Base-by-base conservation (phyloP, 1,139 yeast species). In the Sugiyamaella japonica region DNA sequence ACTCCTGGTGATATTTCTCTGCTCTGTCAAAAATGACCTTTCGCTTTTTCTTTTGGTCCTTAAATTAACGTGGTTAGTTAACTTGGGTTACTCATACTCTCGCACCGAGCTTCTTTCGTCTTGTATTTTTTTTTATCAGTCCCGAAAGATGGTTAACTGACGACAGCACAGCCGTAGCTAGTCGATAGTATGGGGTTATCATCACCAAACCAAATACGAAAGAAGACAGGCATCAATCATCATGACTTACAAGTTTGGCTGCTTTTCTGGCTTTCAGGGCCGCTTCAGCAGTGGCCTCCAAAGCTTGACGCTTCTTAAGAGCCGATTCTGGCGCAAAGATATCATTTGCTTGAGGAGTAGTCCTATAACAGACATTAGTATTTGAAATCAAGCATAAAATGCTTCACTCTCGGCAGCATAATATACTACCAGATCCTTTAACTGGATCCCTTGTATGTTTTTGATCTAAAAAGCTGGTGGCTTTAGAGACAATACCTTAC, bases 91-190 rank as follows among this genome's bases (percentile, higher is more conserved):
- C n/a, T 4, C 3, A 32, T 12, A 7, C 39, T 13, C 43, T 56
- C 60, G 58, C 49, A 64, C 68, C 68, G 9, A 29, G 9, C 62
- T 44, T 13, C 29, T 44, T 38, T 39, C 42, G 36, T 56, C 53
- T 50, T 59, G 34, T 37, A 23, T 39, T n/a, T n/a, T n/a, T n/a
- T n/a, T n/a, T 15, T 45, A 39, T 90, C 97, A 90, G 98, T 79
- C 97, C 95, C 96, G 98, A 90, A 90, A 90, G 98, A 90, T 90
- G 97, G 98, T 90, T 89, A 85, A 86, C 86, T 81, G 83, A 85
- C 75, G 91, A 89, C 97, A 85, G 75, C 97, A 90, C 86, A 70
- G 97, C 70, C 62, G 56, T 47, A 55, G 70, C 73, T 70, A 70
- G 73, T 63, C 68, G 68, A 60, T 53, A 46, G 34, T 46, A 42